Evolutionary conservation across 2,329 filamentous ascomycete species (phyloP), one percentile per base, ranked within the genome.

Genomic region (Fusarium sp.): DNA sequence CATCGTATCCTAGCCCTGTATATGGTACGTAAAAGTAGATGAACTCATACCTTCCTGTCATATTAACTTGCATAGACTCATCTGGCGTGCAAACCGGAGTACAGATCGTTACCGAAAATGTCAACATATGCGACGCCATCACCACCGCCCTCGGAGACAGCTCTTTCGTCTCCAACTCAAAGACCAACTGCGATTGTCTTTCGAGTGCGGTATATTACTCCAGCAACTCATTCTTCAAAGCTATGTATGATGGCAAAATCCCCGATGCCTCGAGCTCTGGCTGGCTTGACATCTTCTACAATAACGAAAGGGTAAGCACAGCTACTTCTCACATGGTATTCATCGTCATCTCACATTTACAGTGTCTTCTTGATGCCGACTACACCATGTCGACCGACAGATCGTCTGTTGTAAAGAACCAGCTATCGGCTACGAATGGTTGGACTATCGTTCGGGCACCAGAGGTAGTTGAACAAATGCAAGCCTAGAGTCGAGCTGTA

Each of bases 81-180:
- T 27, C 7, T 9, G 25, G 32, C 4, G 14, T 4, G 2, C 35
- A 39, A 10, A 33, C 9, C 11, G 36, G 3, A 14, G 23, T 43
- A 13, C 25, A 29, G 4, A 27, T 57, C 33, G 36, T 36, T 23
- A 15, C 32, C 6, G 21, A 45, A 9, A 23, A 39, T 2, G 42
- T 52, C 14, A 14, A 57, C 33, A 51, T 52, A 6, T 59, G 53
- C 14, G 21, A 23, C 10, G 56, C 52, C 4, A 32, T 57, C 15
- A 10, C 8, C 21, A 37, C 29, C 2, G 53, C 45, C 10, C 46
- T 59, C 9, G 56, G 46, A 2, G 37, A 36, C 31, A 10, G 15
- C 15, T 23, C 29, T 6, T 59, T 52, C 9, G 23, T 37, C 10
- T 7, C 19, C 1, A 38, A 57, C 9, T 42, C 56, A 4, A 29